Base-by-base conservation (phyloP, 208 protist species). In the Acanthamoeba lenticulata region DNA sequence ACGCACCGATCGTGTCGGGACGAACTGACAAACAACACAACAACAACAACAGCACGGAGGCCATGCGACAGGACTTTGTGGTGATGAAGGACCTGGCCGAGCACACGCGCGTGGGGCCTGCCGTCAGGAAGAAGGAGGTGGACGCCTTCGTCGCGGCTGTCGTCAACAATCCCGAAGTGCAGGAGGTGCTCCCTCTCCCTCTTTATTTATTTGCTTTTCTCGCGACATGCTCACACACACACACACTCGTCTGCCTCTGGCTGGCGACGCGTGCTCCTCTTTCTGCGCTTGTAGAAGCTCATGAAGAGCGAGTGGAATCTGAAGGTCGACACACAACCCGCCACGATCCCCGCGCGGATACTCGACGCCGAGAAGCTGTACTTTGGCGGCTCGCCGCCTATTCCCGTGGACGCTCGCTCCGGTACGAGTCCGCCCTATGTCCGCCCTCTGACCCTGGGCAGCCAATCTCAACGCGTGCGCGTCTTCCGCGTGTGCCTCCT, bases 41-140 rank as follows among this genome's bases (percentile, higher is more conserved):
- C 15, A 21, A 0, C 32, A 29, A 1, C 17, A n/a, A 72, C 29
- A 86, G 77, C 17, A 60, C 77, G 24, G 77, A 86, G 4, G 44
- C 38, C 38, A 86, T 86, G 77, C 77, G 77, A 17, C 44, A 47
- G 34, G 77, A 86, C 44, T 86, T 86, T 38, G 11, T 0, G 2
- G 77, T 86, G 17, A 86, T 86, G 77, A n/a, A 38, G 15, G 77
- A 86, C 45, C 38, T 86, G 38, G 77, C n/a, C 44, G 29, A 34
- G 15, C 40, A 55, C 38, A 86, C 77, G 21, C 21, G 44, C 24
- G 77, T 86, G 38, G 38, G 27, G 7, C 77, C 77, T 52, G 27
- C 27, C 77, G 27, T 15, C n/a, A 27, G 77, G 29, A 86, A 60
- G 77, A 49, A 7, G 27, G 45, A 86, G 24, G 77, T 86, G 45